These are phyloP conservation scores for Letharia columbiana DNA, from an alignment of 495 filamentous ascomycete species.

Conservation along the genomic window DNA sequence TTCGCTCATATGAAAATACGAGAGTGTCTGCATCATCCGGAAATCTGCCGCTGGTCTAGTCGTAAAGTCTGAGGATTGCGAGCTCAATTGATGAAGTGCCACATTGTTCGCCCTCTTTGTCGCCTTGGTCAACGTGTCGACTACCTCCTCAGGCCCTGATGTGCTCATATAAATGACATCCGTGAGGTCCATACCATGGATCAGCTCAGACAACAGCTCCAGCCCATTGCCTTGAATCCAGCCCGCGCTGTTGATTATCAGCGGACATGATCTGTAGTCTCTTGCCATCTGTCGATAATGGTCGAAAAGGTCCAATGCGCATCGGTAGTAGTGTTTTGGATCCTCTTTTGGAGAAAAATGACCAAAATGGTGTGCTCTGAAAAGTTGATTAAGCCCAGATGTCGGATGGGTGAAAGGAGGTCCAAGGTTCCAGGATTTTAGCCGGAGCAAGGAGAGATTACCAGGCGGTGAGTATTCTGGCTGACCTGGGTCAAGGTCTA, in stretches of 20 bases:
- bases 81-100: conserved; percentile 39
- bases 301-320: conserved; percentile 57
- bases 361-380: conserved; percentile 67
- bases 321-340: conserved; percentile 59
- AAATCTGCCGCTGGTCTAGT: conserved; percentile 60
- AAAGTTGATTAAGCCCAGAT: conserved; percentile 31
- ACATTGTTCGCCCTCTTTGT: conserved; percentile 28
- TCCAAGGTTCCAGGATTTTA: conserved; percentile 58
- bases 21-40: conserved; percentile 70
- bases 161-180: conserved; percentile 70
- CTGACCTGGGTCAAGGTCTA: conserved; percentile 80
- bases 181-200: conserved; percentile 40
- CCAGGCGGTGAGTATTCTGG: conserved; percentile 75
- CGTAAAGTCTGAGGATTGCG: conserved; percentile 52
- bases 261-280: conserved; percentile 41
- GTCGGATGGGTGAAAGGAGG: conserved; percentile 67
- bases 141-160: conserved; percentile 56
- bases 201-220: conserved; percentile 57
- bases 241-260: conserved; percentile 75
- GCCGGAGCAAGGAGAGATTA: conserved; percentile 59
- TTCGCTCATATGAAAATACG: conserved; percentile 59
- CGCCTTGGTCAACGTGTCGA: conserved; percentile 44
- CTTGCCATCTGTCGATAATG: conserved; percentile 47
- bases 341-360: conserved; percentile 60
- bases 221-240: conserved; percentile 74